Evolutionary conservation across 345 rosid genomes (phyloP).

Genomic region (Eucalyptus marginata): DNA sequence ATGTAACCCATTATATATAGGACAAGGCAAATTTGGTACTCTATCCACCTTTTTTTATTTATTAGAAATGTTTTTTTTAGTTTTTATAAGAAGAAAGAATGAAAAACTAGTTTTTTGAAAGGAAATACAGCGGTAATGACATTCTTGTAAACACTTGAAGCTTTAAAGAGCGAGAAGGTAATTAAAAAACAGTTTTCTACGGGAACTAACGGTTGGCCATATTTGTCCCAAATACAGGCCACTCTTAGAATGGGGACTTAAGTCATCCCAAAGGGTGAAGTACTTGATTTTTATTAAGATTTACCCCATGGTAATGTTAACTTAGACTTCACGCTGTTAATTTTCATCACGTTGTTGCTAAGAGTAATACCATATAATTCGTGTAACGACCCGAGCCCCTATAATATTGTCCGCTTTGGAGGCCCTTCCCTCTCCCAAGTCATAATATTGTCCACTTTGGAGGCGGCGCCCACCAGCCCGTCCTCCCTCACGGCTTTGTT

Average conservation of each 20-base stretch:
- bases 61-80: neutral
- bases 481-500: no score
- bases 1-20: neutral
- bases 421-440: no score
- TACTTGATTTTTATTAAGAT: neutral
- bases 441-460: no score
- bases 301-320: neutral
- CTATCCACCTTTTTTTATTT: neutral
- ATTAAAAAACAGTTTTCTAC: neutral
- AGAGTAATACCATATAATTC: neutral
- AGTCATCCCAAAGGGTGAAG: neutral
- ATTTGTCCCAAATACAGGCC: neutral
- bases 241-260: neutral
- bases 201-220: neutral
- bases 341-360: neutral
- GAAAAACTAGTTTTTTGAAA: neutral
- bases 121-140: neutral
- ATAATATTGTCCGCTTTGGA: no score
- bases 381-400: no score
- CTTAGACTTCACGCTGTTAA: neutral
- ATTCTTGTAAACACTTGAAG: neutral
- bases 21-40: neutral
- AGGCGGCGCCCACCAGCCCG: no score
- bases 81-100: neutral
- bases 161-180: neutral